Percentiles rank a stretch among this genome's conserved stretches.
Evolutionary conservation across 2,329 filamentous ascomycete genomes (phyloP).

Genomic region (Calonectria leucothoes): DNA sequence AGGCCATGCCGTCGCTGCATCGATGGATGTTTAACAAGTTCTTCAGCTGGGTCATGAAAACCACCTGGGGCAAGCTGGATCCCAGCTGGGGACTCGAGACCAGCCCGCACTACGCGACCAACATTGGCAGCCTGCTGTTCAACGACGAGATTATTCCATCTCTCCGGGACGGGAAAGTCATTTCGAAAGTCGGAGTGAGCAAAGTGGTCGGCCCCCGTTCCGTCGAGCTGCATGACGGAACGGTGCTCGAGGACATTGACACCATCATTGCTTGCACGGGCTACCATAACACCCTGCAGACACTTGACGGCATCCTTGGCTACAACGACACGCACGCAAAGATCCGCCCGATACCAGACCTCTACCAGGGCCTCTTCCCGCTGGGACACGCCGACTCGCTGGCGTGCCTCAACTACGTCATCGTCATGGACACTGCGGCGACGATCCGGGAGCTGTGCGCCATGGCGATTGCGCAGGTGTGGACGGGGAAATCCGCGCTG

Average conservation of each 20-base stretch:
- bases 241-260: conserved; percentile 38
- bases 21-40: conserved; percentile 26
- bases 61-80: conserved; percentile 31
- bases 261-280: conserved; percentile 48
- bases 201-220: conserved; percentile 32
- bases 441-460: conserved; percentile 54
- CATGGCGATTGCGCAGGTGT: conserved; percentile 56
- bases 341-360: conserved; percentile 41
- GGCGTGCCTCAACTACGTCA: conserved; percentile 51
- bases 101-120: conserved; percentile 24
- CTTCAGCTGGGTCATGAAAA: conserved; percentile 22
- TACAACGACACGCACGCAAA: conserved; percentile 21
- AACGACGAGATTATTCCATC: conserved; percentile 34
- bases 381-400: conserved; percentile 52
- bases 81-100: conserved; percentile 30
- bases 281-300: conserved; percentile 41
- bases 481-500: conserved; percentile 49
- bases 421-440: conserved; percentile 45
- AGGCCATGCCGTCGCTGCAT: conserved; percentile 26
- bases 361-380: conserved; percentile 57
- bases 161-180: conserved; percentile 22
- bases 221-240: conserved; percentile 41
- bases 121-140: conserved; percentile 25
- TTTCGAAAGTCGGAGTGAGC: conserved; percentile 16
- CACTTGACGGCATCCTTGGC: conserved; percentile 25